Base-by-base conservation (phyloP, 768 basidiomycete species). In the Dioszegia crocea region DNA sequence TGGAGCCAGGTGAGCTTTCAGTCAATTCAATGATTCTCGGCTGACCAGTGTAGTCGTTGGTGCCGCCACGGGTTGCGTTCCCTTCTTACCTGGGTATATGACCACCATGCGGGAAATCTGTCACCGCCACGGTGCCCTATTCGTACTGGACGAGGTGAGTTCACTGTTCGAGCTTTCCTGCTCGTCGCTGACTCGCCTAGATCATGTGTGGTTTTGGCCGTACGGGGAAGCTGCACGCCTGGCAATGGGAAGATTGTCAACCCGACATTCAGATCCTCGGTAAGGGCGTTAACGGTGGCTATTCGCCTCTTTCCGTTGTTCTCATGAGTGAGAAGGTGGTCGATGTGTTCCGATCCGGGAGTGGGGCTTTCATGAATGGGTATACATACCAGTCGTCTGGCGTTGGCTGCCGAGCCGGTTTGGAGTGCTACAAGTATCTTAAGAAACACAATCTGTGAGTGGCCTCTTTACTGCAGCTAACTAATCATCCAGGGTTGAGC, bases 161-260 rank as follows among this genome's bases (percentile, higher is more conserved):
- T 12, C 26, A 8, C 6, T 4, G 3, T 39, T 10, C 1, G 41
- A 11, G 24, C 30, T 33, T 9, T 10, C 8, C 24, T 2, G 16
- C 3, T 29, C 21, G 27, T 29, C 2, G 27, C 47, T 40, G 21
- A 49, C 33, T 17, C 46, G 14, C 77, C 87, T 19, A 46, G 48
- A 49, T 91, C 45, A 91, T 93, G 90, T 85, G 86, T 71, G 89
- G 89, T 43, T 90, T 91, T 87, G 89, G 90, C 57, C 84, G 89
- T 27, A 88, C 91, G 85, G 91, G 91, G 2, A 88, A 87, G 8
- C 70, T 89, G 43, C 91, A 92, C 69, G 88, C 84, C 19, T 92
- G 90, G 91, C 82, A 92, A 69, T 64, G 62, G 62, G 59, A 86
- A 84, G 40, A 85, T 85, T 64, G 81, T 36, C 78, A 84, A 16